A percentile compares a stretch with the other conserved stretches of the same genome.
phyloP scores from a whole-genome alignment of 805 yeast genomes.

The Metschnikowia gruessii region DNA sequence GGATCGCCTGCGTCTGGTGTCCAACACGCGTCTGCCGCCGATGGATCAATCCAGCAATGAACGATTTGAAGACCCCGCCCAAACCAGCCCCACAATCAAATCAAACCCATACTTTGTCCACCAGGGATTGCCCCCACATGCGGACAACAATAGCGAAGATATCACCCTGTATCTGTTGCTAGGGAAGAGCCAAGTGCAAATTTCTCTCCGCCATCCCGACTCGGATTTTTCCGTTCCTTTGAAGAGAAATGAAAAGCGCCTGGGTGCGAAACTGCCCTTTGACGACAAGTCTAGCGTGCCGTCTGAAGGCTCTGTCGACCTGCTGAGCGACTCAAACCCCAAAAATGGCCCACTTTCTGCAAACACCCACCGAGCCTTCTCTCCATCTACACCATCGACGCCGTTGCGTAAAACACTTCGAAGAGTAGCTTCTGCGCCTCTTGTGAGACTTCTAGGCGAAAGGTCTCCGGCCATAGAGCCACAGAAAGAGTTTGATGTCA shows the following conservation, averaged over 20 bases:
- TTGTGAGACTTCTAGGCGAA: constrained; percentile 41
- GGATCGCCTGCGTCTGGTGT: not conserved
- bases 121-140: constrained; percentile 58
- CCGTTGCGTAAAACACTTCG: constrained; percentile 48
- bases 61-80: constrained; percentile 17
- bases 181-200: constrained; percentile 25
- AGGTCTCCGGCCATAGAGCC: constrained; percentile 14
- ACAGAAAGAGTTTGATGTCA: constrained; percentile 43
- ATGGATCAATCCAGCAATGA: not conserved
- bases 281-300: constrained; percentile 3
- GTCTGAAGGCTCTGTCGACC: constrained; percentile 1
- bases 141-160: constrained; percentile 21
- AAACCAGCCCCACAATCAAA: constrained; percentile 28
- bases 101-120: constrained; percentile 53
- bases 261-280: not conserved
- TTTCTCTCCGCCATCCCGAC: constrained; percentile 41
- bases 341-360: not conserved
- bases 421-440: constrained; percentile 84
- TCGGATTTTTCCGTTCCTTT: constrained; percentile 11
- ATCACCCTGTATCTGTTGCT: constrained; percentile 1
- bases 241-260: not conserved
- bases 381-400: constrained; percentile 19
- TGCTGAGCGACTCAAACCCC: not conserved
- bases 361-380: not conserved
- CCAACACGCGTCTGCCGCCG: not conserved